These are phyloP conservation scores for Diaporthe ampelina DNA, from an alignment of 2,329 filamentous ascomycete species.

Conservation along the genomic window DNA sequence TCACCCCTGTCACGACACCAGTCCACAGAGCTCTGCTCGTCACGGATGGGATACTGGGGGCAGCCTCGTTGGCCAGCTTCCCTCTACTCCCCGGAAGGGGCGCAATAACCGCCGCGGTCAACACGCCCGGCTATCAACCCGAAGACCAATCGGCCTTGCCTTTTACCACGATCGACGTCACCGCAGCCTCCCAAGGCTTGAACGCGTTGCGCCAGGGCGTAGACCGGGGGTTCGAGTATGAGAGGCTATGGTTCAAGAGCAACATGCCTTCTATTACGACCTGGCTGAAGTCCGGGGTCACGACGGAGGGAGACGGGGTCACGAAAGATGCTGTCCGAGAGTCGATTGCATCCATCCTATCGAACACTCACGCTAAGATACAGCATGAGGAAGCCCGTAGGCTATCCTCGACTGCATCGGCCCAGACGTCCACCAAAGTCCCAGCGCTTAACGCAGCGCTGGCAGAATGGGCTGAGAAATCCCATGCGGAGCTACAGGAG, in stretches of 20 bases:
- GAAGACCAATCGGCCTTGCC: constrained; percentile 54
- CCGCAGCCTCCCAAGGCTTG: constrained; percentile 73
- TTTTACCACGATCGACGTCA: constrained; percentile 74
- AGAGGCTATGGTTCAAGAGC: constrained; percentile 80
- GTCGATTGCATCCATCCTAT: constrained; percentile 77
- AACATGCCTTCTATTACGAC: constrained; percentile 74
- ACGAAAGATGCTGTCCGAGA: constrained; percentile 77
- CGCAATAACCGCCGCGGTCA: constrained; percentile 68
- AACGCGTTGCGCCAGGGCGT: constrained; percentile 77
- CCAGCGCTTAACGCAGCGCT: constrained; percentile 71
- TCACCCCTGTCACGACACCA: constrained; percentile 80
- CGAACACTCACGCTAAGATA: constrained; percentile 66
- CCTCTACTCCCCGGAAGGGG: constrained; percentile 55
- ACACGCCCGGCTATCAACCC: constrained; percentile 63
- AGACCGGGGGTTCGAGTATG: constrained; percentile 78
- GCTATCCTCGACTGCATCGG: constrained; percentile 51
- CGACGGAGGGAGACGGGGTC: constrained; percentile 53
- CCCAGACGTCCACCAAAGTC: constrained; percentile 55
- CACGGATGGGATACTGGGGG: constrained; percentile 78
- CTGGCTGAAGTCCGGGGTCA: constrained; percentile 72
- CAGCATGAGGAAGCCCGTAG: constrained; percentile 61
- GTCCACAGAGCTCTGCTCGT: constrained; percentile 87
- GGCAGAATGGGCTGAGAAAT: constrained; percentile 80
- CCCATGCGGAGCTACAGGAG: constrained; percentile 86
- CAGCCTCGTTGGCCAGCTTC: constrained; percentile 65